A percentile compares a stretch with the other conserved stretches of the same genome.
phyloP scores from a whole-genome alignment of 371 early-diverging fungal genomes.

The Rhizomucor miehei region DNA sequence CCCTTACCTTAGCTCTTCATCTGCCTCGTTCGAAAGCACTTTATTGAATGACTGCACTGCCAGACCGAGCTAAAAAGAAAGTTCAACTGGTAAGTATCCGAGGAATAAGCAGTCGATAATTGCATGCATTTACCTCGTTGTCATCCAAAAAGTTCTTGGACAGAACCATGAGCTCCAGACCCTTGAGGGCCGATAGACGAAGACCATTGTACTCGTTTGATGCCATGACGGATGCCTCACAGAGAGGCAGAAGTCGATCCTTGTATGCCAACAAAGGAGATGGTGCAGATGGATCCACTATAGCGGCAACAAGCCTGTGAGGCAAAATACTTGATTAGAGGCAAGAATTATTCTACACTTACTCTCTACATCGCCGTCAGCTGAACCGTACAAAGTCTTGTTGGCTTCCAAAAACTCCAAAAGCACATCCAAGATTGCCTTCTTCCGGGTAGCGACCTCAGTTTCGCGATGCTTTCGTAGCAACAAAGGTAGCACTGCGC shows the following conservation, averaged over 20 bases:
- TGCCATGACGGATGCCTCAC: conserved; percentile 48
- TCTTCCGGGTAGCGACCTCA: conserved; percentile 56
- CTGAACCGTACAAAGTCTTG: conserved; percentile 55
- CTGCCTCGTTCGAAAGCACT: conserved; percentile 49
- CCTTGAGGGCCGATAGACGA: conserved; percentile 64
- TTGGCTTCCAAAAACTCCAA: conserved; percentile 66
- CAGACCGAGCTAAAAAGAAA: conserved; percentile 34
- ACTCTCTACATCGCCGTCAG: conserved; percentile 33
- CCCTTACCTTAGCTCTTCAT: conserved; percentile 48
- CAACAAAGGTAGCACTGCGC: conserved; percentile 51
- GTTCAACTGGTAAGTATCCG: not conserved
- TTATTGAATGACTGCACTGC: conserved; percentile 58
- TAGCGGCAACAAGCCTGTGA: not conserved
- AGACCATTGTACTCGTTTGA: conserved; percentile 74
- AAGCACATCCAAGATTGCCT: conserved; percentile 65
- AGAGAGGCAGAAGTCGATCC: conserved; percentile 66
- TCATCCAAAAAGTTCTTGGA: conserved; percentile 52
- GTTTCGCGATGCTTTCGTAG: conserved; percentile 55
- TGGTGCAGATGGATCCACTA: conserved; percentile 40
- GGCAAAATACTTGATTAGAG: too few species aligned
- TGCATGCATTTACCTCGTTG: conserved; percentile 44
- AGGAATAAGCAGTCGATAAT: not conserved
- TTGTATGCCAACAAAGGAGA: conserved; percentile 64
- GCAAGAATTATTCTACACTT: too few species aligned
- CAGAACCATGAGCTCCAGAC: conserved; percentile 63